Base-by-base conservation (phyloP, 495 filamentous ascomycete species). In the Tuber microsphaerosporum region DNA sequence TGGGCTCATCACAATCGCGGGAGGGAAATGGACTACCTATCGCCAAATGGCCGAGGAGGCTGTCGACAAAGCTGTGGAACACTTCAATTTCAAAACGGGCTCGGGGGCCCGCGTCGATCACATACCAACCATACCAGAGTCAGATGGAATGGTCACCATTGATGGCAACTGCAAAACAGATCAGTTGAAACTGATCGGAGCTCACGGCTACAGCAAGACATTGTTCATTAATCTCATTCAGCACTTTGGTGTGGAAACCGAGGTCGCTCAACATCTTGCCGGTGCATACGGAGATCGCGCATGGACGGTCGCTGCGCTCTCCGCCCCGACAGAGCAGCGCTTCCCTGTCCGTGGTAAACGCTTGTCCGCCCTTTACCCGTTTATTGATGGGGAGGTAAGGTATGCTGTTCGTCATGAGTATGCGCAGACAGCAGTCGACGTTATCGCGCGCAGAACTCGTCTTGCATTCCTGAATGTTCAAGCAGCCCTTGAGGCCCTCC, bases 21-120 rank as follows among this genome's bases (percentile, higher is more conserved):
- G 95, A 76, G 95, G 95, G 34, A 98, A 98, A 85, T 99, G 95
- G 95, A 99, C 95, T 5, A 99, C 95, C 8, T 99, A 99, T 85
- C 91, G 95, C 45, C 94, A 99, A 83, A 99, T 99, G 95, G 93
- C 95, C 48, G 94, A 99, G 85, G 94, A 99, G 83, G 91, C 92
- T 73, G 95, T 99, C 44, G 94, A 99, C 80, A 92, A 94, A 77
- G 94, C 94, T 26, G 88, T 99, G 83, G 86, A 88, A 46, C 85
- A 87, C 37, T 99, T 97, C 84, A 85, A 87, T 51, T 89, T 97
- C n/a, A 86, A 88, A 71, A 85, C 92, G 8, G 94, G 94, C 76
- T 92, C 92, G 39, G 74, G 61, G 2, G 77, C 70, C 12, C 71
- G 71, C 42, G 2, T 7, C n/a, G 56, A 61, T 16, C 56, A 14